These are phyloP conservation scores for Lactifluus pinguis DNA, from an alignment of 768 basidiomycete genomes.

Conservation along the genomic window DNA sequence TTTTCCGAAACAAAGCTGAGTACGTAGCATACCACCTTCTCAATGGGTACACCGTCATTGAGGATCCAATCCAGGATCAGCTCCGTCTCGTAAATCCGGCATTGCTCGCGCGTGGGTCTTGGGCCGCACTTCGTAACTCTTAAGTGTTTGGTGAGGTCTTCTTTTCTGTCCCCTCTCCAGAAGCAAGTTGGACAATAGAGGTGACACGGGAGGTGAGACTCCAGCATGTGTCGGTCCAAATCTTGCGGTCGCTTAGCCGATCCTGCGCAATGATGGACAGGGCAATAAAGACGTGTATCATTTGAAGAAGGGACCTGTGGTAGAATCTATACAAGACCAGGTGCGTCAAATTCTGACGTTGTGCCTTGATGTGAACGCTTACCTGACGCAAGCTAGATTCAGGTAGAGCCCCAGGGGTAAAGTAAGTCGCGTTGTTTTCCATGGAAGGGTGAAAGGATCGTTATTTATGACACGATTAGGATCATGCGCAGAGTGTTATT, in stretches of 20 bases:
- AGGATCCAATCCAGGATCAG: not conserved
- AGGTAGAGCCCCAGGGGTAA: not conserved
- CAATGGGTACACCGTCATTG: not conserved
- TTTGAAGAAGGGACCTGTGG: not conserved
- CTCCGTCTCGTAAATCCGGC: not conserved
- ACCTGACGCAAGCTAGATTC: not conserved
- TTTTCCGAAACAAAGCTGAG: not conserved
- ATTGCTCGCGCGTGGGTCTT: not conserved
- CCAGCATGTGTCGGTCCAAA: not conserved
- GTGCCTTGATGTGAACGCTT: not conserved
- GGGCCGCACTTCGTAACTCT: not conserved
- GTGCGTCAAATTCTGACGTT: not conserved
- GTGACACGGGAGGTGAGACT: not conserved
- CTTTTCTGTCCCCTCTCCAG: not conserved
- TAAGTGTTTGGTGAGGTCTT: not conserved
- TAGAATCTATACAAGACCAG: not conserved
- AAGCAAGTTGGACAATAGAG: not conserved
- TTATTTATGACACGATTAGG: not conserved
- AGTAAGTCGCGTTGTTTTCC: not conserved
- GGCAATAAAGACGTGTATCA: not conserved
- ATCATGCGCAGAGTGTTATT: not conserved
- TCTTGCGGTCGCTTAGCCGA: not conserved
- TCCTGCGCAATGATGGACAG: not conserved
- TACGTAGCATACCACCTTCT: not conserved
- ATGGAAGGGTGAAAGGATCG: not conserved